phyloP scores from a whole-genome alignment of 371 early-diverging fungal genomes.

The Mucor racemosus region DNA sequence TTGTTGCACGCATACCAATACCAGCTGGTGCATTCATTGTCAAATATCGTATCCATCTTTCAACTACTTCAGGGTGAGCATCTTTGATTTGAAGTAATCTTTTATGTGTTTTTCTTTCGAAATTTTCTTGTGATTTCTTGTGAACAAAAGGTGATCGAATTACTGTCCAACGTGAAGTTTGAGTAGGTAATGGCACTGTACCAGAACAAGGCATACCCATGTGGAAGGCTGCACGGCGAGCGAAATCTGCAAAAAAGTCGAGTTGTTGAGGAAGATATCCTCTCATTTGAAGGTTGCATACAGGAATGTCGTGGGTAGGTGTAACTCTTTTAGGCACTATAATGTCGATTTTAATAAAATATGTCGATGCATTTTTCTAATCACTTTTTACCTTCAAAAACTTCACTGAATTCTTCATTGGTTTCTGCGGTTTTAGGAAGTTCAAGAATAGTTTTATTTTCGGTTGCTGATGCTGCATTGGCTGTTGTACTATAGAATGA shows the following conservation, averaged over 20 bases:
- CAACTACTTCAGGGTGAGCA: slow-evolving; percentile 75
- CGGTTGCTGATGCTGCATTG: slow-evolving; percentile 4
- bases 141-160: slow-evolving; percentile 94
- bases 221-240: slow-evolving; percentile 79
- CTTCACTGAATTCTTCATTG: slow-evolving; percentile 26
- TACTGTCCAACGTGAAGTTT: slow-evolving; percentile 87
- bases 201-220: slow-evolving; percentile 81
- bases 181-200: slow-evolving; percentile 76
- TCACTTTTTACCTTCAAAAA: slow-evolving; percentile 31
- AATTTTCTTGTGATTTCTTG: slow-evolving; percentile 95
- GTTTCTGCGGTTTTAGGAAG: slow-evolving; percentile 27
- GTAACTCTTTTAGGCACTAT: slow-evolving; percentile 48
- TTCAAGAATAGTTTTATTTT: slow-evolving; percentile 16
- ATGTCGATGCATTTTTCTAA: background rate
- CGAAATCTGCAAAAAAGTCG: slow-evolving; percentile 88
- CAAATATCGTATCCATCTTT: slow-evolving; percentile 78
- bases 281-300: slow-evolving; percentile 75
- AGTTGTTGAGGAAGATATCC: slow-evolving; percentile 80
- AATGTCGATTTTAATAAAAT: background rate
- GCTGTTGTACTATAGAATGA: slow-evolving; percentile 2
- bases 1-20: slow-evolving; percentile 75
- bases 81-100: slow-evolving; percentile 86
- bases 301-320: slow-evolving; percentile 70
- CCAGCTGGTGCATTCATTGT: slow-evolving; percentile 78
- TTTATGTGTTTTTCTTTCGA: slow-evolving; percentile 91